Evolutionary conservation across 306 rosid species (phyloP).

Genomic region (Quercus cerris): DNA sequence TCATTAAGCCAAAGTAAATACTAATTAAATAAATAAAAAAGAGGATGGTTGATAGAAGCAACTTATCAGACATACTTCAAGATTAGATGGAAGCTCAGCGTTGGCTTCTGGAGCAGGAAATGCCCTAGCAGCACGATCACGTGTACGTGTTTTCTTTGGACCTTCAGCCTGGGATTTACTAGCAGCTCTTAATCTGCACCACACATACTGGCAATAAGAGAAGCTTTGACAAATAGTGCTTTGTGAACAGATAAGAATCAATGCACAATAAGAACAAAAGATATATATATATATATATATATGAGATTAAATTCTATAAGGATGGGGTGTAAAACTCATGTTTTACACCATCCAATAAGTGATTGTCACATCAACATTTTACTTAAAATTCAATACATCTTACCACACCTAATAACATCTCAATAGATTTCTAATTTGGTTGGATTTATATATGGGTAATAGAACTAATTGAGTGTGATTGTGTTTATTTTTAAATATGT

Average conservation of each 20-base stretch:
- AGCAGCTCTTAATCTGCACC: slow-evolving; percentile 68
- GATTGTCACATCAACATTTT: too few species aligned
- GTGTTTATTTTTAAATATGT: too few species aligned
- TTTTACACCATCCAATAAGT: too few species aligned
- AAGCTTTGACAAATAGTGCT: neutral
- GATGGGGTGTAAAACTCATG: too few species aligned
- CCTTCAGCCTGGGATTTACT: slow-evolving; percentile 70
- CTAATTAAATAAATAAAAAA: neutral
- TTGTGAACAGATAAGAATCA: neutral
- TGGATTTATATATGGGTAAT: too few species aligned
- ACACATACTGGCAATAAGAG: neutral
- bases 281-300: neutral
- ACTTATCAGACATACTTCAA: slow-evolving; percentile 59
- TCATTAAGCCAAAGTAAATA: slow-evolving; percentile 2
- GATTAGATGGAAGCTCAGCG: slow-evolving; percentile 83
- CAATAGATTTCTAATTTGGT: too few species aligned
- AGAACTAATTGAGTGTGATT: too few species aligned
- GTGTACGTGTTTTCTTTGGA: slow-evolving; percentile 62
- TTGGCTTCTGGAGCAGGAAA: slow-evolving; percentile 89
- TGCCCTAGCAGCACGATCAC: slow-evolving; percentile 57
- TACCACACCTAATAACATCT: too few species aligned
- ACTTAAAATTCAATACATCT: too few species aligned
- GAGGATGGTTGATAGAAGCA: slow-evolving; percentile 10
- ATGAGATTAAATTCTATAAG: too few species aligned
- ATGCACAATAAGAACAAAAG: neutral